Base-by-base conservation (phyloP, 192 early-diverging fungal genomes). In the Backusella luteola region DNA sequence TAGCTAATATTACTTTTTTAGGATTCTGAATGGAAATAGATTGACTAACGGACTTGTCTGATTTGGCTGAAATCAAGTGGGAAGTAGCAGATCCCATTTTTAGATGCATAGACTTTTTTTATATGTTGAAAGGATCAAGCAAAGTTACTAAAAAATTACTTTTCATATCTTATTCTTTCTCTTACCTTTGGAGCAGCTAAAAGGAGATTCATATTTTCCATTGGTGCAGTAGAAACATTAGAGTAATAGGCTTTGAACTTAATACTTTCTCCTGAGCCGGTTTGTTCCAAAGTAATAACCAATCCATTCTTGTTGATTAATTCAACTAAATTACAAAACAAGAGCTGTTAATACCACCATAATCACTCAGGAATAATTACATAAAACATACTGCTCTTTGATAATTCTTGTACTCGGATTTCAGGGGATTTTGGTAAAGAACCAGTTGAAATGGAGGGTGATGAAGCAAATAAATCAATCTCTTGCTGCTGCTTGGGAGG, bases 111-210 rank as follows among this genome's bases (percentile, higher is more conserved):
- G 56, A 26, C 56, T 63, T 63, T 56, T 56, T 12, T 59, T 52
- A n/a, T 52, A 52, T 52, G 3, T 59, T 59, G 8, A 59, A 26
- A 23, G 17, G 5, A 8, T 49, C 15, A n/a, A 11, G 42, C 4
- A 44, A 11, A 41, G n/a, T 52, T 6, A 29, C 68, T 21, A 46
- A 69, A 26, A 12, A 26, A 21, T 26, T 26, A 8, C 56, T 34
- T 8, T 12, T 4, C 46, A 49, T 56, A 34, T 29, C 15, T 14
- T 12, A 41, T 32, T 69, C 11, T 21, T 53, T n/a, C 59, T 67
- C 21, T 71, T 74, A 79, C 84, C 77, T 88, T 88, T 12, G 87
- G 87, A 0, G 79, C 80, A 3, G 87, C 87, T 2, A 88, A 63
- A 1, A 79, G 77, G 42, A 88, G 80, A 3, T 77, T 82, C 63